Percentiles rank a stretch among this genome's conserved stretches.
These are phyloP conservation scores for Coelastrella sp. DNA, from an alignment of 139 green algal genomes.

Conservation along the genomic window DNA sequence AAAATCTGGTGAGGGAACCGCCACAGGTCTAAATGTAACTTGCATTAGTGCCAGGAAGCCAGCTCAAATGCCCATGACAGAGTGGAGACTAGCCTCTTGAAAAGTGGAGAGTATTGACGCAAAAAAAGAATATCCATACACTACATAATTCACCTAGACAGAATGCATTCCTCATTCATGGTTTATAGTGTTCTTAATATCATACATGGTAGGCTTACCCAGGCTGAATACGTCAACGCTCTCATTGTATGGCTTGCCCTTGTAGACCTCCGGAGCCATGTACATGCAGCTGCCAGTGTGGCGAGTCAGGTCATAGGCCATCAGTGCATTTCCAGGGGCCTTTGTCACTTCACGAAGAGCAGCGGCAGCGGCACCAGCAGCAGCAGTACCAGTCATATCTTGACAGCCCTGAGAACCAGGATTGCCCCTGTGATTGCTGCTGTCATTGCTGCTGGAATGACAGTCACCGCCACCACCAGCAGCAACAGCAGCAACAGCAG, in stretches of 20 bases:
- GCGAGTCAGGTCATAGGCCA: slow-evolving; percentile 20
- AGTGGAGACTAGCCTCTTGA: too few relatives aligned
- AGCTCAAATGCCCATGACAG: too few relatives aligned
- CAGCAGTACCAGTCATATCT: neutral
- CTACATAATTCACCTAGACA: too few relatives aligned
- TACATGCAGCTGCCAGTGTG: slow-evolving; percentile 39
- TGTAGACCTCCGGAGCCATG: slow-evolving; percentile 26
- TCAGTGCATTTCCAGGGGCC: neutral
- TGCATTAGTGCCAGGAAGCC: too few relatives aligned
- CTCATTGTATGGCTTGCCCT: slow-evolving; percentile 40
- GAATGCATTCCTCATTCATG: too few relatives aligned
- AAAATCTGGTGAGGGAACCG: too few relatives aligned
- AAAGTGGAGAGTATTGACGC: too few relatives aligned
- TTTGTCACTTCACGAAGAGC: neutral
- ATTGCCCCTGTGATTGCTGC: neutral
- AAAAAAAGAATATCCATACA: too few relatives aligned
- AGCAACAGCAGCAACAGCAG: slow-evolving; percentile 24
- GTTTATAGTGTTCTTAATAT: too few relatives aligned
- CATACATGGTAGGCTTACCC: neutral
- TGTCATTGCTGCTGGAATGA: neutral
- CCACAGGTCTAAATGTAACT: too few relatives aligned
- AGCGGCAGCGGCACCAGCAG: neutral
- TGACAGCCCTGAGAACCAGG: too few relatives aligned
- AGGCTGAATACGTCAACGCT: slow-evolving; percentile 34
- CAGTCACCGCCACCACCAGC: neutral